These are phyloP conservation scores for Acmispon strigosus DNA, from an alignment of 306 rosid species.

Conservation along the genomic window DNA sequence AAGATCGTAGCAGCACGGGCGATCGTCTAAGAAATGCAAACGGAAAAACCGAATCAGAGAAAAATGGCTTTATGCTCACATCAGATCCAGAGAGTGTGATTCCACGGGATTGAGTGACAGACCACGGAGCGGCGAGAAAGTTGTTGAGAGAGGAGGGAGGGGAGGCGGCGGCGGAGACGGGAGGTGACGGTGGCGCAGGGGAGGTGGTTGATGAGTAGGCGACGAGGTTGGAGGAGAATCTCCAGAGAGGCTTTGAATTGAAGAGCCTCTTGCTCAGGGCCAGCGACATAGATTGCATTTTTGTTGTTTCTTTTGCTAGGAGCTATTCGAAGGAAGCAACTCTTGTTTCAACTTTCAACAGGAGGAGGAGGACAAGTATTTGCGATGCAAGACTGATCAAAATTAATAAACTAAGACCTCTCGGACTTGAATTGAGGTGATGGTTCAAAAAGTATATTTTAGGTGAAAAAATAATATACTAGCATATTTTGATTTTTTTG, in stretches of 20 bases:
- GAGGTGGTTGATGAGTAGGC: slow-evolving; percentile 18
- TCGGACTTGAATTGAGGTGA: no score
- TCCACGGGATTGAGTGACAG: slow-evolving; percentile 53
- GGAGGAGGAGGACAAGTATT: no score
- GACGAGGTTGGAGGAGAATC: slow-evolving; percentile 25
- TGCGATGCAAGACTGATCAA: no score
- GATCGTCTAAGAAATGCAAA: background rate
- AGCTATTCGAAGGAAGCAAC: background rate
- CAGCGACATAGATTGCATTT: slow-evolving; percentile 28
- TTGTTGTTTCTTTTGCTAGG: background rate
- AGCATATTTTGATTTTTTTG: no score
- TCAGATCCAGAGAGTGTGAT: slow-evolving; percentile 55
- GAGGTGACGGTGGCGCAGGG: slow-evolving; percentile 20
- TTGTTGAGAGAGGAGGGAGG: background rate
- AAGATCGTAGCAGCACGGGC: background rate
- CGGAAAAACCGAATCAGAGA: background rate
- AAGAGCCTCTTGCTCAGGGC: slow-evolving; percentile 39
- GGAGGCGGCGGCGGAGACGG: slow-evolving; percentile 10
- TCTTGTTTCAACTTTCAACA: background rate
- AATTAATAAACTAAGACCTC: no score
- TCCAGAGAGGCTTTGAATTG: slow-evolving; percentile 21
- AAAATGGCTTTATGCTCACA: slow-evolving; percentile 31
- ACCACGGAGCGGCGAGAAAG: slow-evolving; percentile 50
- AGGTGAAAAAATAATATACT: no score
- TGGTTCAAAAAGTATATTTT: no score